Evolutionary conservation across 2,329 filamentous ascomycete genomes (phyloP).

Genomic region (Mycosphaerelloides madeirae): DNA sequence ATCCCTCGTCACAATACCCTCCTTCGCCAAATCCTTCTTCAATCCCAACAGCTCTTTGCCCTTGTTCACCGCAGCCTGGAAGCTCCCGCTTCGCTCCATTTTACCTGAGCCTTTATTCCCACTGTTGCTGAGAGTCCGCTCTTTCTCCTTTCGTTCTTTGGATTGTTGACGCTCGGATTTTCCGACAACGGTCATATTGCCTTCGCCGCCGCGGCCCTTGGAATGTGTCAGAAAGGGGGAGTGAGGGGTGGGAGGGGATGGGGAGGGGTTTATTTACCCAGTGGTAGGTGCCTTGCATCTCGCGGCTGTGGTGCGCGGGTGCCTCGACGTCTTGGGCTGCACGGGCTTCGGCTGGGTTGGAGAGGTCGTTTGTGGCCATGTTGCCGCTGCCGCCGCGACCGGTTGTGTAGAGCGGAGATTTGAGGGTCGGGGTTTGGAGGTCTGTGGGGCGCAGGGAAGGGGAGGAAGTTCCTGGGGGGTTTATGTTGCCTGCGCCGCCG

Average conservation of each 20-base stretch:
- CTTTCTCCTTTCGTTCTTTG: conserved; percentile 17
- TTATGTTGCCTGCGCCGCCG: conserved; percentile 63
- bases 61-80: conserved; percentile 47
- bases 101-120: conserved; percentile 6
- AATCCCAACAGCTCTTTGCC: conserved; percentile 50
- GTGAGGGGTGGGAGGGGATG: too few species aligned
- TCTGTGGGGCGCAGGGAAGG: conserved; percentile 47
- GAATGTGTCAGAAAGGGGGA: too few species aligned
- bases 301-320: conserved; percentile 41
- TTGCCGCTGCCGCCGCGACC: conserved; percentile 80
- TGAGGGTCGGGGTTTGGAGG: conserved; percentile 77
- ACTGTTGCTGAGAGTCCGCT: conserved; percentile 1
- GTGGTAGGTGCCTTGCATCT: conserved; percentile 58
- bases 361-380: conserved; percentile 68
- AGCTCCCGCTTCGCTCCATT: conserved; percentile 21
- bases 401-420: conserved; percentile 78
- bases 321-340: conserved; percentile 77
- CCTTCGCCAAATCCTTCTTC: conserved; percentile 33
- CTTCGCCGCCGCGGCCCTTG: conserved; percentile 69
- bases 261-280: conserved; percentile 35
- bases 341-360: conserved; percentile 63
- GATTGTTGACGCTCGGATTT: conserved; percentile 38
- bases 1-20: conserved; percentile 5
- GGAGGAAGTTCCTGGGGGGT: conserved; percentile 31
- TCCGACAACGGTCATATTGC: conserved; percentile 56